Evolutionary conservation across 495 filamentous ascomycete genomes (phyloP), one percentile per base, ranked within the genome.

Genomic region (Astrothelium macrocarpum): DNA sequence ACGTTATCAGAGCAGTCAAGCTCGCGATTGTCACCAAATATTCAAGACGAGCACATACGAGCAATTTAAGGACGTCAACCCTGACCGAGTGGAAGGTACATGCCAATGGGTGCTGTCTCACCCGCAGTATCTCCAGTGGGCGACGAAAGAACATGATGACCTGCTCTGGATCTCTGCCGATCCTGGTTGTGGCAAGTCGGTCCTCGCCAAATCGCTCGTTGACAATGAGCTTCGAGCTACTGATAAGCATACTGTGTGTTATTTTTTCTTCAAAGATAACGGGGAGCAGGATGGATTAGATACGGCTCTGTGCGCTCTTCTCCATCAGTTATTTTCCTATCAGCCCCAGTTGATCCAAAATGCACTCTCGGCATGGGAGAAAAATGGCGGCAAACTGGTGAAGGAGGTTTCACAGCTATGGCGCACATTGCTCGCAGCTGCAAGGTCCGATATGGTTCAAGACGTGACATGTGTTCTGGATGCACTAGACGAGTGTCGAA

Each of bases 401-500:
- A 12, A 71, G 31, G 70, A 73, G 34, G 28, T 70, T 32, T 64
- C 64, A 16, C 62, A 71, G 31, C 61, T 78, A 11, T 78, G 76
- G 77, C 31, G 32, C 10, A 71, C 71, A 25, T 68, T 78, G 2
- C 56, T 59, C 10, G 61, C 59, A 2, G 64, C 60, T 16, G 56
- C 62, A 62, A 42, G 18, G 36, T 42, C 25, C 23, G 72, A 74
- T 62, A 29, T 46, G 14, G 67, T 69, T 16, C 69, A 64, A 3
- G 64, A 70, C 34, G 59, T 74, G 2, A 69, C 75, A 29, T 73
- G 74, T 64, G 65, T 80, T 34, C 62, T 79, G 0, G 78, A 80
- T 62, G 78, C 69, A n/a, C 63, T 80, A 9, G 78, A 80, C 56
- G 77, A 80, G 67, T 80, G 76, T 59, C 62, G 60, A 25, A 59